Base-by-base conservation (phyloP, 2,329 filamentous ascomycete species). In the Trichoderma cornu-damae region DNA sequence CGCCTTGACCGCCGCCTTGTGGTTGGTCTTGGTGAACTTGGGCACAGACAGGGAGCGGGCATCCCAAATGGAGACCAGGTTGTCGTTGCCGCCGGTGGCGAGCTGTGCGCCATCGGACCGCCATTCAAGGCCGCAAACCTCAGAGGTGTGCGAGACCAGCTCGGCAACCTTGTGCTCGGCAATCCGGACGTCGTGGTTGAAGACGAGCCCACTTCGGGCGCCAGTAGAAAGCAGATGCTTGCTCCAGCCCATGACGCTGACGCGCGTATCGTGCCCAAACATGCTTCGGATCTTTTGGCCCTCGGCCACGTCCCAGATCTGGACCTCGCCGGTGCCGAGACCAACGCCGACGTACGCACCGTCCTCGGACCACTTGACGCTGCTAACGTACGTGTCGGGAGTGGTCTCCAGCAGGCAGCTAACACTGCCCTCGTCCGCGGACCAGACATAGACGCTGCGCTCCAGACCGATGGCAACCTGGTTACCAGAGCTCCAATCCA, bases 21-120 rank as follows among this genome's bases (percentile, higher is more conserved):
- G 94, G 82, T 99, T 99, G 70, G 93, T 96, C 86, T 99, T 99
- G 75, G 91, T 94, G 80, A 97, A 97, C 78, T 97, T 97, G 72
- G 94, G 94, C 8, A 95, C 92, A 16, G 85, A 86, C 60, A 99
- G 82, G 7, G 90, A 94, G 50, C 94, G 90, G 57, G 94, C 93
- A 73, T 99, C 94, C 94, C 94, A 99, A 77, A 99, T 99, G 68
- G 90, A 95, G 64, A 99, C 94, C 56, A 99, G 82, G 80, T 99
- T 99, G 82, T 99, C 94, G 70, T 99, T 99, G 73, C 92, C 94
- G 68, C 94, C 94, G 55, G 94, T 97, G 53, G 94, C 94, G 60
- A 99, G 88, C 79, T 97, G 94, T 53, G 93, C 90, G 65, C 94
- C 94, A 70, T 99, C 94, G 16, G 92, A 87, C 66, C 94, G 88